Base-by-base conservation (phyloP, 345 rosid species). In the Carallia pectinifolia region DNA sequence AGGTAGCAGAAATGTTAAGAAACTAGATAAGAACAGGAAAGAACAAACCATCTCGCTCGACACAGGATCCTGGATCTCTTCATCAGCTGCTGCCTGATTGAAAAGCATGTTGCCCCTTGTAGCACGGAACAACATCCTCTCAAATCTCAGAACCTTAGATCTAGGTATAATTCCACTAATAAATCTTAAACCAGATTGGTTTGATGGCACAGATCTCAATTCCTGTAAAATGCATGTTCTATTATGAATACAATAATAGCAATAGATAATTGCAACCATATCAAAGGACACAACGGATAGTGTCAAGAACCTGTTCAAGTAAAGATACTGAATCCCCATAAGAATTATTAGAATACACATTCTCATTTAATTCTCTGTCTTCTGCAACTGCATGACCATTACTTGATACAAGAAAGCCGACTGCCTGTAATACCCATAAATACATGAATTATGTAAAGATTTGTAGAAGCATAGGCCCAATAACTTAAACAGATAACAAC, bases 21-120 rank as follows among this genome's bases (percentile, higher is more conserved):
- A 55, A 55, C 59, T n/a, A 47, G 36, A 58, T 6, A 23, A 53
- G 44, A 62, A 56, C 33, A 52, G 64, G 59, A 67, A 47, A 58
- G 67, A 65, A 76, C 69, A 84, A 76, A 91, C 98, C 97, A 81
- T 89, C 82, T 94, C 97, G 65, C 83, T 64, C 52, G 97, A 82
- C 74, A 87, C 81, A 76, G 96, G 98, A 83, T 94, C 97, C 93
- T 87, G 74, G 83, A 90, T 86, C 74, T 83, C 95, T 81, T 91
- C 98, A 81, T 81, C 90, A 62, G 96, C 92, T n/a, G 87, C 82
- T 44, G 97, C 85, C 79, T 89, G 97, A 78, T 90, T 91, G 82
- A 94, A 94, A 81, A 94, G 97, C 97, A 94, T 88, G 81, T 94
- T 94, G 79, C 98, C 98, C 82, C 98, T 91, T 68, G 97, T 94